A percentile compares a stretch with the other conserved stretches of the same genome.
Conservation (phyloP, 805 yeast genomes). For the Saccharomyces kudriavzevii region DNA sequence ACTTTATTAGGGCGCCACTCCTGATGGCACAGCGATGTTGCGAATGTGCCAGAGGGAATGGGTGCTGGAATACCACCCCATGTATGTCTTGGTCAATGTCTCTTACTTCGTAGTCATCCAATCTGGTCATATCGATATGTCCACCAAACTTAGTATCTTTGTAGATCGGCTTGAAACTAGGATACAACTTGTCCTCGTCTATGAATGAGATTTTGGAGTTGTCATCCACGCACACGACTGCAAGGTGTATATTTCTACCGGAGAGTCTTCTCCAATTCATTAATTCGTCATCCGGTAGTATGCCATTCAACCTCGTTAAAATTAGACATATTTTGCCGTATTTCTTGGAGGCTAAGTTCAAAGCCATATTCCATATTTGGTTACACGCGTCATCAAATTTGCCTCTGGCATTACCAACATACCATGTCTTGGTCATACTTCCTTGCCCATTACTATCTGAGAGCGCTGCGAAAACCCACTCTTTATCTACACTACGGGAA, state of each 20-base stretch:
- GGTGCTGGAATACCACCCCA: conserved; percentile 50
- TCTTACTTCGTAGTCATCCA: conserved; percentile 33
- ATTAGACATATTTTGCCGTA: conserved; percentile 53
- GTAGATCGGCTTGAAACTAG: conserved; percentile 30
- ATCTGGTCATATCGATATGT: conserved; percentile 8
- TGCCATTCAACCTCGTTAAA: conserved; percentile 60
- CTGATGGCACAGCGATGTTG: conserved; percentile 63
- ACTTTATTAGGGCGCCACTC: conserved; percentile 57
- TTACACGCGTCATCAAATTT: conserved; percentile 51
- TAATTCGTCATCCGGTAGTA: conserved; percentile 74
- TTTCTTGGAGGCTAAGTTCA: conserved; percentile 34
- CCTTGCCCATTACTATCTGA: conserved; percentile 72
- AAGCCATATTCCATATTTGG: conserved; percentile 58
- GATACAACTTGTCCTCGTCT: conserved; percentile 28
- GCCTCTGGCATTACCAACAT: conserved; percentile 31
- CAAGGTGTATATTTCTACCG: conserved; percentile 48
- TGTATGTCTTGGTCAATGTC: conserved; percentile 45
- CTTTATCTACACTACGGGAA: conserved; percentile 68
- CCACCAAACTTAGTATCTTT: conserved; percentile 18
- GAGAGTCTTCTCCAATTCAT: conserved; percentile 72
- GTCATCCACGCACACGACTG: conserved; percentile 61
- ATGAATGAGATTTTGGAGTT: conserved; percentile 40
- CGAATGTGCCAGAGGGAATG: conserved; percentile 62
- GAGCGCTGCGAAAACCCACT: conserved; percentile 87
- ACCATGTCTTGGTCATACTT: conserved; percentile 60